phyloP scores from a whole-genome alignment of 768 basidiomycete genomes.

The Suillus subluteus region DNA sequence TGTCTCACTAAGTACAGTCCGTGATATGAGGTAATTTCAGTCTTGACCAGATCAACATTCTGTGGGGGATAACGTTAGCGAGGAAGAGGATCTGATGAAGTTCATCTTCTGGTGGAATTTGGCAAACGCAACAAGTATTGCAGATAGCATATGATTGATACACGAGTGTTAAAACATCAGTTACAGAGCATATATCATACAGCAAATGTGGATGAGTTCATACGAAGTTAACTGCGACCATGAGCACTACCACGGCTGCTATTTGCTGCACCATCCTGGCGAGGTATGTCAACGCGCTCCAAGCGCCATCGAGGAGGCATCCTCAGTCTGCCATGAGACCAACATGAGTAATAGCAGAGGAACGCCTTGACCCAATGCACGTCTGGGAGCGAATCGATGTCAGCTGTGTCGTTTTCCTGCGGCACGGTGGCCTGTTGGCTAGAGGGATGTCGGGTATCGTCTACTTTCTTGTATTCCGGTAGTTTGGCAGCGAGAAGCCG shows the following conservation, averaged over 20 bases:
- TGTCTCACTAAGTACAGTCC: neutral
- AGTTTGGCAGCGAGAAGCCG: neutral
- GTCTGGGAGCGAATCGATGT: neutral
- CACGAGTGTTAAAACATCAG: neutral
- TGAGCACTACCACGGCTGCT: neutral
- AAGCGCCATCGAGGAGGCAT: slow-evolving; percentile 1
- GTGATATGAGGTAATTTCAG: neutral
- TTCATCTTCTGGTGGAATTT: too few species aligned
- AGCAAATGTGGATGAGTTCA: too few species aligned
- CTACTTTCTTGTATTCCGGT: neutral
- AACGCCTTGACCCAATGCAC: neutral
- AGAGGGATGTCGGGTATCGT: neutral
- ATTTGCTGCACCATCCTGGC: neutral
- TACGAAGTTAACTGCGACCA: neutral
- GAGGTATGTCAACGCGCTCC: neutral
- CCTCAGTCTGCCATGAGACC: neutral
- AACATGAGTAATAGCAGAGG: neutral
- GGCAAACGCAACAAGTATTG: neutral
- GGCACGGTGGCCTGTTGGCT: neutral
- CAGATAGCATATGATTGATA: neutral
- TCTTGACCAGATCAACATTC: neutral
- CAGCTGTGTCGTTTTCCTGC: neutral
- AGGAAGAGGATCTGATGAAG: neutral
- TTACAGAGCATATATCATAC: neutral
- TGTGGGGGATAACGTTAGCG: neutral